Evolutionary conservation across 2,329 filamentous ascomycete species (phyloP).

Genomic region (Nothopassalora personata): DNA sequence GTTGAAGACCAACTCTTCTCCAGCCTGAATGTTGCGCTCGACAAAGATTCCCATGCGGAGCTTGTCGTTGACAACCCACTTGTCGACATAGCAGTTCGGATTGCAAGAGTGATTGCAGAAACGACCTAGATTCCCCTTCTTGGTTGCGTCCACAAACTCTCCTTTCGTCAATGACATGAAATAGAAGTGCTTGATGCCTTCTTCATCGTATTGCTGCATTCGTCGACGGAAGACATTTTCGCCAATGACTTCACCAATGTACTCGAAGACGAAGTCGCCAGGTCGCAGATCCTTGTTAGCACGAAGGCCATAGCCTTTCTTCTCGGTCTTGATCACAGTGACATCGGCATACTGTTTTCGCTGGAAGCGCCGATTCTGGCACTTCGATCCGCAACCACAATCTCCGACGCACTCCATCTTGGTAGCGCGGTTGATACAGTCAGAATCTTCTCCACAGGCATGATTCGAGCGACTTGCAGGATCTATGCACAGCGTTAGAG

Average conservation of each 20-base stretch:
- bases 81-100: slow-evolving; percentile 98
- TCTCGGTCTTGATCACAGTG: slow-evolving; percentile 93
- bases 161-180: slow-evolving; percentile 98
- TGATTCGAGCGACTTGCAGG: slow-evolving; percentile 55
- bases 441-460: slow-evolving; percentile 91
- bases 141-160: slow-evolving; percentile 96
- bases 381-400: slow-evolving; percentile 79
- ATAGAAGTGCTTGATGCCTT: slow-evolving; percentile 98
- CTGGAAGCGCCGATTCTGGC: slow-evolving; percentile 93
- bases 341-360: slow-evolving; percentile 84
- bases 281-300: slow-evolving; percentile 70
- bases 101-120: slow-evolving; percentile 99
- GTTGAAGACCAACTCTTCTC: slow-evolving; percentile 96
- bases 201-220: slow-evolving; percentile 88
- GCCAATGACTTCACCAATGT: slow-evolving; percentile 96
- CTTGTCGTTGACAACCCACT: slow-evolving; percentile 97
- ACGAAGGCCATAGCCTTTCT: slow-evolving; percentile 92
- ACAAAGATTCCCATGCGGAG: slow-evolving; percentile 99
- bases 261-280: slow-evolving; percentile 94
- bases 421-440: slow-evolving; percentile 96
- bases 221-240: slow-evolving; percentile 82
- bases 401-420: slow-evolving; percentile 93
- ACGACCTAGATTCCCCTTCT: slow-evolving; percentile 88
- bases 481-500: slow-evolving; percentile 37
- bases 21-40: slow-evolving; percentile 72